Evolutionary conservation across 345 rosid genomes (phyloP), one percentile per base, ranked within the genome.

Genomic region (Alliaria petiolata): DNA sequence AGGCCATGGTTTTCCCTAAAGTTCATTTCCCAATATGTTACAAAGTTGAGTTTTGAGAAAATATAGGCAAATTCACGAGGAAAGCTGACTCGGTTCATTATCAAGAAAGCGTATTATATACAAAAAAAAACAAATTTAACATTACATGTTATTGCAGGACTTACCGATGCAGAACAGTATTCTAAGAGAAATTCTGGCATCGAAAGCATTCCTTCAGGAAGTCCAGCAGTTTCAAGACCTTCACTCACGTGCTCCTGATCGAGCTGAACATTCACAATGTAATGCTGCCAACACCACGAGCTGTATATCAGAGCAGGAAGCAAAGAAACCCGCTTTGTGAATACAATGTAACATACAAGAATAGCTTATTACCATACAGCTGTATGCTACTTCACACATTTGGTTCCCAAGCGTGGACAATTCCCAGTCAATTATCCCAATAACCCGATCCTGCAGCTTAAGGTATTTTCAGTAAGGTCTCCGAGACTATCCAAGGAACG

Each of bases 341-440:
- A 26, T 22, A 59, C 26, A 3, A 43, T 15, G 34, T 15, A 66
- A 31, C 25, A 65, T 47, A 20, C 33, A 54, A 44, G 8, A 17
- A 55, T 67, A 60, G 78, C 20, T 45, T 52, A 71, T 55, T 89
- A 93, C 98, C 98, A 93, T 5, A 73, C 92, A 91, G 77, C 74
- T 80, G 82, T 83, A 84, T 36, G 98, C 96, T 35, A 93, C 91
- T 81, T 93, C 98, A 43, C 87, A 84, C 98, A 93, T 91, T 85
- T 91, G 96, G 79, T 89, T 93, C 67, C 98, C 98, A 78, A 93
- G 87, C 12, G 98, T 91, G 38, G 98, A 93, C 70, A 93, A 74
- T 77, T 93, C 97, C 97, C 98, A 93, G 82, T 93, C 98, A 57
- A 93, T 89, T 50, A 89, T 84, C 35, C 98, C 96, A 78, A 93